Conservation (phyloP, 345 rosid genomes). For the Citrus unshiu region DNA sequence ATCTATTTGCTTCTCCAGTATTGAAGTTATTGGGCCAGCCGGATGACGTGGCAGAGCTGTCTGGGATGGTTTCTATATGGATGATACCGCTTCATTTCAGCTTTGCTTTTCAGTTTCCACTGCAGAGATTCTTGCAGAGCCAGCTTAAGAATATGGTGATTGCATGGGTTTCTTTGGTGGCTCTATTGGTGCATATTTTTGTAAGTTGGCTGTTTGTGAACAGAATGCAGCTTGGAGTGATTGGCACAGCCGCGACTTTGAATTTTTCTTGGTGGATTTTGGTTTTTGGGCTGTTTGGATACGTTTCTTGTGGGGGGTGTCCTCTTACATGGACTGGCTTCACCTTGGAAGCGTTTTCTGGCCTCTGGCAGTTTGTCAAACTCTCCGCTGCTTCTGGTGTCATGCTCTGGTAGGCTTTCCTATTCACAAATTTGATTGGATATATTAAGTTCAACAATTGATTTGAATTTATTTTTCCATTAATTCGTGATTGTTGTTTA, state of each 20-base stretch:
- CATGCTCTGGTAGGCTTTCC: constrained; percentile 58
- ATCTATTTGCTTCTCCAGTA: constrained; percentile 47
- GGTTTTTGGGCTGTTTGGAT: constrained; percentile 38
- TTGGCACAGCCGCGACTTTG: constrained; percentile 52
- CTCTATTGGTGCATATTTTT: constrained; percentile 50
- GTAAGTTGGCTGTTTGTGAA: constrained; percentile 66
- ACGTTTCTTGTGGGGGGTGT: constrained; percentile 53
- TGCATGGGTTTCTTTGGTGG: constrained; percentile 46
- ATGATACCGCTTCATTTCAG: constrained; percentile 76
- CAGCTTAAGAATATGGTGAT: constrained; percentile 58
- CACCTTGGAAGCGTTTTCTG: constrained; percentile 68
- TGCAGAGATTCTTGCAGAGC: constrained; percentile 71
- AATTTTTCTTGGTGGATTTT: constrained; percentile 73
- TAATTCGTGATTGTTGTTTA: too few species aligned
- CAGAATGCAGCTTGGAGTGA: constrained; percentile 43
- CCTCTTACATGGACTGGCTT: constrained; percentile 82
- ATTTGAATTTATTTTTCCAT: background rate
- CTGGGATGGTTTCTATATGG: constrained; percentile 43
- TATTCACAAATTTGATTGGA: background rate
- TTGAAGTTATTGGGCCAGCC: constrained; percentile 68
- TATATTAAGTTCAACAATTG: background rate
- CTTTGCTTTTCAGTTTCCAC: constrained; percentile 67
- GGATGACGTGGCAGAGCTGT: constrained; percentile 50
- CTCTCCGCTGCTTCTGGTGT: constrained; percentile 82
- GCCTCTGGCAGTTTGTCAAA: constrained; percentile 68